Evolutionary conservation across 192 early-diverging fungal species (phyloP), one percentile per base, ranked within the genome.

Genomic region (Anaeromyces robustus): DNA sequence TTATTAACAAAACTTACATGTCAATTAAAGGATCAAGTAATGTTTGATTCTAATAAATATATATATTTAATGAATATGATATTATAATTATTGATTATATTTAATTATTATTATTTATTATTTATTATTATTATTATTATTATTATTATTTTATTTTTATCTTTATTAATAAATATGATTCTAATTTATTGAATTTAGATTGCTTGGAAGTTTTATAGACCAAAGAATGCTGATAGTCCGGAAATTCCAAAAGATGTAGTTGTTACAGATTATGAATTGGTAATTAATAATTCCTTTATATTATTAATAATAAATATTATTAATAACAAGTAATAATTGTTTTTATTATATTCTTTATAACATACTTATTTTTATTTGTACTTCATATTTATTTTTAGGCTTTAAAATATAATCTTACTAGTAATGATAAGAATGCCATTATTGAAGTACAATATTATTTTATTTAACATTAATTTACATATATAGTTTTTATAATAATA

Each of bases 201-300:
- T 52, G 86, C 88, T 18, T 89, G 84, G 84, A 90, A 90, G 77
- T 87, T 81, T 80, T 77, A 81, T 28, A 87, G 87, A 80, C 89
- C 87, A 28, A 78, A 80, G 12, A 87, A 81, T 59, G 30, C 80
- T 12, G 77, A 77, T 26, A 79, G 79, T 41, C 68, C 37, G 4
- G 30, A 30, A 30, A 80, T 87, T 9, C 86, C 84, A 29, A 79
- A 31, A 11, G 80, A 84, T 7, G 26, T 2, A 68, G 6, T 0
- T 14, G 80, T 81, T 4, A 31, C 83, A 4, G 80, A 78, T 12
- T 86, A 87, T 80, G 86, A 87, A 83, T 83, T 86, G 80, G 85
- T 84, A 77, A 29, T 80, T 14, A 29, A 29, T 77, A 85, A 31
- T 30, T 86, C 19, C 29, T 77, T 19, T 14, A 30, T 19, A 81